Base-by-base conservation (phyloP, 176 grass and related monocot species). In the Juncus effusus region DNA sequence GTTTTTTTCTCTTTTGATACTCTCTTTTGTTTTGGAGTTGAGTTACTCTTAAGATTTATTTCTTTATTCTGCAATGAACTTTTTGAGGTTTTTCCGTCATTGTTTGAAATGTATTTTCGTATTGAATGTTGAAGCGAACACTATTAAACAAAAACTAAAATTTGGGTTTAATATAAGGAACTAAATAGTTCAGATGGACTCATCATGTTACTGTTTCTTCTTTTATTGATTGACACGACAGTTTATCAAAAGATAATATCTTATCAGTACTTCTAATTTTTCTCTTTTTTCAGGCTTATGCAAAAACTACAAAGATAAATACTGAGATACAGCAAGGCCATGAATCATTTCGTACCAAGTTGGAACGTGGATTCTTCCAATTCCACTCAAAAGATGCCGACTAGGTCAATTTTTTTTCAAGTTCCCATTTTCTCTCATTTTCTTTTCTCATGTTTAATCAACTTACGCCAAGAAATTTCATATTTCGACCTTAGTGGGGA, bases 281-380 rank as follows among this genome's bases (percentile, higher is more conserved):
- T 44, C 42, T 12, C 42, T 69, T 47, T 6, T 28, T 72, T 59
- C 69, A 72, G 69, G 38, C 44, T 72, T 72, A 72, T 72, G 38
- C 19, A 44, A 59, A 59, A 71, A 38, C 7, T 13, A 56, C 40
- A 40, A 47, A 47, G 44, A 47, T 47, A 47, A 47, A 47, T 47
- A 47, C 39, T n/a, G 58, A 16, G 72, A 10, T 3, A 36, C n/a
- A 7, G 13, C 40, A 39, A 12, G 67, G 44, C 44, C 37, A 90
- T 90, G 87, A 77, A 61, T 66, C 71, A 85, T 36, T 90, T 76
- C 75, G 52, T 82, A n/a, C 76, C 82, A 10, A 69, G 82, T 61
- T 86, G 82, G 82, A 75, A 50, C 62, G 79, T 82, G 79, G 79
- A 61, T 39, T 76, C 65, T 70, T 42, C 65, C 61, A 73, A 56